A percentile compares a stretch with the other conserved stretches of the same genome.
Evolutionary conservation across 2,329 filamentous ascomycete genomes (phyloP).

Genomic region (Dryadomyces quercus-mongolicae): DNA sequence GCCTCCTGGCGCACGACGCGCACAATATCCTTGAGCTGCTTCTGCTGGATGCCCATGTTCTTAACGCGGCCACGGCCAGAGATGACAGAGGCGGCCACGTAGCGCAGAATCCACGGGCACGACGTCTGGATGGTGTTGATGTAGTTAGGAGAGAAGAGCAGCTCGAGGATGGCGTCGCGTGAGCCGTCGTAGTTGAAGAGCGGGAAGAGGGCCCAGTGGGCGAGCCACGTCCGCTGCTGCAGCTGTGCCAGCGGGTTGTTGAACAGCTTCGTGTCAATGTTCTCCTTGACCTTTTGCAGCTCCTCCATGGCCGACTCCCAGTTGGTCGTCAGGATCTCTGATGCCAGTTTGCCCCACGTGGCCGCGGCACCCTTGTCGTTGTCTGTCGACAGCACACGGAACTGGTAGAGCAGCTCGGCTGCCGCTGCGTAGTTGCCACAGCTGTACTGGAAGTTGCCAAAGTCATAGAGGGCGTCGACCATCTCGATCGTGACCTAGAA

Average conservation of each 20-base stretch:
- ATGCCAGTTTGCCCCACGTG: slow-evolving; percentile 96
- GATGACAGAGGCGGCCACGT: slow-evolving; percentile 88
- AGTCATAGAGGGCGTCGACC: slow-evolving; percentile 92
- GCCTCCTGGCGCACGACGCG: slow-evolving; percentile 93
- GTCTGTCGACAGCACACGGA: slow-evolving; percentile 94
- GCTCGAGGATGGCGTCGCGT: slow-evolving; percentile 81
- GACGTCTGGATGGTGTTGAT: slow-evolving; percentile 99
- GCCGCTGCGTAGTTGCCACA: slow-evolving; percentile 88
- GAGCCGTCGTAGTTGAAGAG: slow-evolving; percentile 96
- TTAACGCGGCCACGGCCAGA: slow-evolving; percentile 74
- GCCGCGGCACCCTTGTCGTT: slow-evolving; percentile 94
- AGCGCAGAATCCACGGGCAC: slow-evolving; percentile 93
- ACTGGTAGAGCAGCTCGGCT: slow-evolving; percentile 89
- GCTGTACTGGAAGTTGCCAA: slow-evolving; percentile 95
- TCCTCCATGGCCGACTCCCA: slow-evolving; percentile 93
- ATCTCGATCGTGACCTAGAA: slow-evolving; percentile 70
- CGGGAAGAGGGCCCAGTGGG: slow-evolving; percentile 97
- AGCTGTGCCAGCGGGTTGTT: slow-evolving; percentile 93
- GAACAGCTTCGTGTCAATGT: slow-evolving; percentile 89
- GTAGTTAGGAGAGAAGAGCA: slow-evolving; percentile 93
- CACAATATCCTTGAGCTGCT: slow-evolving; percentile 95
- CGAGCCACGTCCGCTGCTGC: slow-evolving; percentile 90
- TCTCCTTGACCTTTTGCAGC: slow-evolving; percentile 78
- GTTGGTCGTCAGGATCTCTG: slow-evolving; percentile 86
- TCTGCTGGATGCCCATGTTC: slow-evolving; percentile 83